phyloP scores from a whole-genome alignment of 306 rosid species.

The Pachyrhizus erosus region DNA sequence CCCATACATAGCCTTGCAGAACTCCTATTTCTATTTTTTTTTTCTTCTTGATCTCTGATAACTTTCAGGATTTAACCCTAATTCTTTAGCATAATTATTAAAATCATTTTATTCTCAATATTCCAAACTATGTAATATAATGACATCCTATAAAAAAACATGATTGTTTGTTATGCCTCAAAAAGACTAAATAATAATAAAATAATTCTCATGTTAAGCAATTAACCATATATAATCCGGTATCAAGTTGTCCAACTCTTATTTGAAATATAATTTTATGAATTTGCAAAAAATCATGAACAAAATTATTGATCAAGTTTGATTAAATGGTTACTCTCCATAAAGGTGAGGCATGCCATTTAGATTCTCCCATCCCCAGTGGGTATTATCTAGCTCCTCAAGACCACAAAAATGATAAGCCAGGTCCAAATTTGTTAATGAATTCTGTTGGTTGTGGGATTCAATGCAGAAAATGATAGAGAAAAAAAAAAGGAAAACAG shows the following conservation, averaged over 20 bases:
- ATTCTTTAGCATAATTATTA: constrained; percentile 14
- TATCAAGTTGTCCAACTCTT: not conserved
- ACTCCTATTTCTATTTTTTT: not conserved
- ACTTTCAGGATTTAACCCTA: constrained; percentile 14
- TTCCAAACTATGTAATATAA: not conserved
- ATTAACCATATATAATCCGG: not conserved
- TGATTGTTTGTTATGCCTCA: not conserved
- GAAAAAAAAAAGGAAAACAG: constrained; percentile 15
- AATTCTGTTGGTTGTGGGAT: constrained; percentile 16
- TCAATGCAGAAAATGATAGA: constrained; percentile 30
- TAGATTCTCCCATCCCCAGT: not conserved
- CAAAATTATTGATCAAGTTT: constrained; percentile 3
- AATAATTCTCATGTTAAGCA: not conserved
- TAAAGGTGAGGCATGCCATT: constrained; percentile 2
- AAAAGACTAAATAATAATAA: not conserved
- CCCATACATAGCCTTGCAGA: not conserved
- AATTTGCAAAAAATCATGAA: constrained; percentile 13
- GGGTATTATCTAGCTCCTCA: constrained; percentile 10
- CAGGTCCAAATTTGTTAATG: not conserved
- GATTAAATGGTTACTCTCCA: not conserved
- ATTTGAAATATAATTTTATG: constrained; percentile 1
- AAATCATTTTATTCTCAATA: too few species aligned
- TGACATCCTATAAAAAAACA: not conserved
- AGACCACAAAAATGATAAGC: not conserved
- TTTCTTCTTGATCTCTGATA: not conserved